Base-by-base conservation (phyloP, 441 rosid genomes). In the Adansonia rubrostipa region DNA sequence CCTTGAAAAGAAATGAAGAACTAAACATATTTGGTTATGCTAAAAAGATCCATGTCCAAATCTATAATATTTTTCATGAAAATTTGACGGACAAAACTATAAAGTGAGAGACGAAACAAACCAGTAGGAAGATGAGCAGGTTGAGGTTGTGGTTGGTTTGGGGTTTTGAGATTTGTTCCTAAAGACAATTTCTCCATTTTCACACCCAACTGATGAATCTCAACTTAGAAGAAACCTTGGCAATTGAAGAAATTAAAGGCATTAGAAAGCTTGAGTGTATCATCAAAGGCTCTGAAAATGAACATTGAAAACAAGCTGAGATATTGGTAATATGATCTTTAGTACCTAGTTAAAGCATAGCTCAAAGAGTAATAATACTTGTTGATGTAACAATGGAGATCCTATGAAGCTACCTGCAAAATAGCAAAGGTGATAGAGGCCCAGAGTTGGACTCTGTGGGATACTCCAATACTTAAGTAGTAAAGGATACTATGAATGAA, bases 171-270 rank as follows among this genome's bases (percentile, higher is more conserved):
- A 33, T n/a, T 9, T 66, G 42, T 33, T 60, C 19, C 15, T 64
- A 28, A 0, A 64, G 62, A 67, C 76, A 79, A 70, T 66, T 56
- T 24, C 83, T 28, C 88, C 86, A 84, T 79, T 20, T 24, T 40
- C 40, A 28, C 2, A 62, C 33, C 36, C 17, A 45, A 68, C 9
- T 28, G 61, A 28, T 51, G 74, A 28, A 48, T 5, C 20, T 14
- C 3, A 71, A 51, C 44, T 50, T 15, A 70, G 74, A 70, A 45
- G 5, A 13, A 63, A 6, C 36, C 22, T 47, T 6, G 60, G 20
- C 33, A 7, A 14, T 15, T 20, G n/a, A 48, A 13, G 6, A 11
- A 50, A 50, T 10, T 9, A 28, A 60, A 60, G 20, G 44, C 20
- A 24, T 28, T 50, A 48, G 44, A 36, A 48, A 14, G 7, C 57